These are phyloP conservation scores for Syzygium grande DNA, from an alignment of 345 rosid genomes.

Conservation along the genomic window DNA sequence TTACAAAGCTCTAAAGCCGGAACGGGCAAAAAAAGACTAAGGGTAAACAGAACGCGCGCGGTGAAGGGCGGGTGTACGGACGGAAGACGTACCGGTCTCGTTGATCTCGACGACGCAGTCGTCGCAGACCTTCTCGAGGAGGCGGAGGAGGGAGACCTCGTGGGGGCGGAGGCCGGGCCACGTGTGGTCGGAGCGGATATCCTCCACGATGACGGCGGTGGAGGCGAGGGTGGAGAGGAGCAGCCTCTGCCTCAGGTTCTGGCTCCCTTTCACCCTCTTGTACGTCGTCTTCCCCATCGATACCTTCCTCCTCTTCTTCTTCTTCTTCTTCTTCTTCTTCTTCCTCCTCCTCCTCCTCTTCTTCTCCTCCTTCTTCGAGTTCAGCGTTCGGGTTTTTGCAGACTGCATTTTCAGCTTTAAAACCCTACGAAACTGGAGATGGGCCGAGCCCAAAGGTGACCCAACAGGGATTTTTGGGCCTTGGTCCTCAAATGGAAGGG, in stretches of 20 bases:
- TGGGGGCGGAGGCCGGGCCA: conserved; percentile 73
- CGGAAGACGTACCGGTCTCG: conserved; percentile 50
- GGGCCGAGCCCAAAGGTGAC: neutral
- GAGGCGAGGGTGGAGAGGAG: conserved; percentile 61
- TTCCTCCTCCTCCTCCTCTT: neutral
- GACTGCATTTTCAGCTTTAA: neutral
- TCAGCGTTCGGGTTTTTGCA: neutral
- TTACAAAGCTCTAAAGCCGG: neutral
- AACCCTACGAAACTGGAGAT: neutral
- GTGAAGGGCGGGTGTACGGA: neutral
- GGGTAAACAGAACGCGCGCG: neutral
- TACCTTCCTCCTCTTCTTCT: neutral
- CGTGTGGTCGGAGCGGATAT: conserved; percentile 55
- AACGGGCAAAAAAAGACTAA: neutral
- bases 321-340: neutral
- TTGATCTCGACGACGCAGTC: conserved; percentile 61
- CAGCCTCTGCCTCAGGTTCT: conserved; percentile 65
- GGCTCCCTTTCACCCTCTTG: conserved; percentile 68
- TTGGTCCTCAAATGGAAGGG: neutral
- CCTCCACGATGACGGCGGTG: conserved; percentile 52
- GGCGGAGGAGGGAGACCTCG: conserved; percentile 79
- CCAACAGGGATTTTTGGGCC: neutral
- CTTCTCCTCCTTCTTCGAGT: neutral
- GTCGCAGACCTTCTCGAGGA: conserved; percentile 60
- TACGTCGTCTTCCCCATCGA: conserved; percentile 55